A percentile compares a stretch with the other conserved stretches of the same genome.
Evolutionary conservation across 140 eudicot genomes (phyloP).

Genomic region (Ambrosia hybrid): DNA sequence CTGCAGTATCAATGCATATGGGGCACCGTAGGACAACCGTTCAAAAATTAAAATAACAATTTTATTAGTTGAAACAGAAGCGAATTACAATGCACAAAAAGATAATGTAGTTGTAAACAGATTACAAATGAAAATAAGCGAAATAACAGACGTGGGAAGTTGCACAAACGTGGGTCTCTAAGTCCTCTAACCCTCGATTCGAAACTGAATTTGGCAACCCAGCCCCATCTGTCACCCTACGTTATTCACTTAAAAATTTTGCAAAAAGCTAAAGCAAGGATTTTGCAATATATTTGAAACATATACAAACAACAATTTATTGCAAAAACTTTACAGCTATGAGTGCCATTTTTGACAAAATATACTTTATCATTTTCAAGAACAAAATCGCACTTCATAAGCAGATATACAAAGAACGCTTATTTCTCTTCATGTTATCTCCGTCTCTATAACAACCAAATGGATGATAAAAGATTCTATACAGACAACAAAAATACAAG

Average conservation of each 20-base stretch:
- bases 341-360: conserved; percentile 9
- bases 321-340: background rate
- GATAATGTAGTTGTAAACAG: no score
- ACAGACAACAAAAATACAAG: conserved; percentile 2
- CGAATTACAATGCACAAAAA: no score
- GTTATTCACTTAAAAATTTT: background rate
- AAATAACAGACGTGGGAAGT: no score
- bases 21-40: no score
- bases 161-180: no score
- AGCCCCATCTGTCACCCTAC: no score
- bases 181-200: no score
- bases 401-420: conserved; percentile 26
- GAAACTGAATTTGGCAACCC: background rate
- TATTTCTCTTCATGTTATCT: conserved; percentile 9
- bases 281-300: background rate
- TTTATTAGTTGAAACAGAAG: no score
- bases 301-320: background rate
- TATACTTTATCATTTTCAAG: background rate
- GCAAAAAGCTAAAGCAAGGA: background rate
- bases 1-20: no score
- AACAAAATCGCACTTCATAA: background rate
- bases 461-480: conserved; percentile 1
- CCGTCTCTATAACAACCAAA: conserved; percentile 1
- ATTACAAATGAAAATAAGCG: no score
- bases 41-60: no score